Conservation (phyloP, 129 eudicot genomes). For the Solidago caesia region DNA sequence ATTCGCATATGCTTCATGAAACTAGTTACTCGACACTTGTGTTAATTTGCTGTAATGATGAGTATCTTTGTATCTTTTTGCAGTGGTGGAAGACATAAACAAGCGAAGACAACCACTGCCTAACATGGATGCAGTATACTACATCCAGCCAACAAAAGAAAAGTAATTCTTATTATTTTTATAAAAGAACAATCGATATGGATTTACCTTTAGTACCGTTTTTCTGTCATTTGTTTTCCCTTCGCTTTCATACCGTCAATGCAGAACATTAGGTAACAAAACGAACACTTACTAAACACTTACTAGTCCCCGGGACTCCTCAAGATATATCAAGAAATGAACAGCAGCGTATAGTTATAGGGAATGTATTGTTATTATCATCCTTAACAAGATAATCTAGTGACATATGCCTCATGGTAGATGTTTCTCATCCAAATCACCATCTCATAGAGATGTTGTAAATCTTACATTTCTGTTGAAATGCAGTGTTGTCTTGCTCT, state of each 20-base stretch:
- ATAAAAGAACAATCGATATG: constrained; percentile 6
- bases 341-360: no score
- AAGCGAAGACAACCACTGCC: constrained; percentile 89
- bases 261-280: no score
- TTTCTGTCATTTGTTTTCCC: background rate
- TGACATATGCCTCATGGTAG: background rate
- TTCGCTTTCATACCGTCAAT: no score
- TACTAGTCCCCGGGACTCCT: no score
- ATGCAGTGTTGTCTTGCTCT: constrained; percentile 66
- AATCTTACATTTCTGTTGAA: constrained; percentile 20
- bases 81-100: constrained; percentile 97
- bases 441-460: background rate
- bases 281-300: no score
- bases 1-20: constrained; percentile 6
- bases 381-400: background rate
- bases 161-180: constrained; percentile 42
- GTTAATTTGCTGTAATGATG: constrained; percentile 9
- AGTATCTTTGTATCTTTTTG: constrained; percentile 21
- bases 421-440: background rate
- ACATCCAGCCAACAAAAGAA: constrained; percentile 89
- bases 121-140: constrained; percentile 90
- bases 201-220: background rate
- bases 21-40: background rate
- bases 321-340: no score
- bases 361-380: background rate